phyloP scores from a whole-genome alignment of 306 rosid genomes.

The Geum urbanum region DNA sequence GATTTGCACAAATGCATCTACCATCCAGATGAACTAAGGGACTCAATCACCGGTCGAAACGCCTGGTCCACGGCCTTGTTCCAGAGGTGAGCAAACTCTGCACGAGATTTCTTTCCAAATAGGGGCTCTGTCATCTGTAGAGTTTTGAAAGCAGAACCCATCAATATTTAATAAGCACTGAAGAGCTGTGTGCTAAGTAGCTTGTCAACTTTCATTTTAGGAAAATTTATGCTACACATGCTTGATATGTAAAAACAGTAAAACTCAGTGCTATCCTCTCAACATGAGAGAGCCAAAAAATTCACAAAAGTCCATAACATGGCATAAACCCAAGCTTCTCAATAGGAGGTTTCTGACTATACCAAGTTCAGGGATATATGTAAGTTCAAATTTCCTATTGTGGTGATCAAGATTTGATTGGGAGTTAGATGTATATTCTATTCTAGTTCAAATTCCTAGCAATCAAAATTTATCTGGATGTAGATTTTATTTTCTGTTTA shows the following conservation, averaged over 20 bases:
- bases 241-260: not conserved
- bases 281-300: too few relatives aligned
- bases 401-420: not conserved
- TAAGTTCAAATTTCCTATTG: not conserved
- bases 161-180: conserved; percentile 20
- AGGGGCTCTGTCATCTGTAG: conserved; percentile 57
- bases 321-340: conserved; percentile 6
- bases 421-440: too few relatives aligned
- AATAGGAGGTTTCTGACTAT: not conserved
- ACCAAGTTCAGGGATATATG: not conserved
- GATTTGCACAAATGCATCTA: conserved; percentile 34
- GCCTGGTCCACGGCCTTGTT: conserved; percentile 77
- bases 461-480: not conserved
- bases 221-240: not conserved
- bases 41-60: conserved; percentile 64
- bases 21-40: conserved; percentile 89
- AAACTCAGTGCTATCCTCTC: not conserved
- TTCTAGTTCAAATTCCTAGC: not conserved
- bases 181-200: conserved; percentile 13
- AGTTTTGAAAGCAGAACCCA: conserved; percentile 18
- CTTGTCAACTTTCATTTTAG: too few relatives aligned
- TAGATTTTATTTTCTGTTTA: not conserved
- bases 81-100: conserved; percentile 68
- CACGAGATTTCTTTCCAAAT: conserved; percentile 59
- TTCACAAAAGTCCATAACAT: not conserved